Evolutionary conservation across 2,329 filamentous ascomycete species (phyloP), one percentile per base, ranked within the genome.

Genomic region (Pseudogymnoascus sp.): DNA sequence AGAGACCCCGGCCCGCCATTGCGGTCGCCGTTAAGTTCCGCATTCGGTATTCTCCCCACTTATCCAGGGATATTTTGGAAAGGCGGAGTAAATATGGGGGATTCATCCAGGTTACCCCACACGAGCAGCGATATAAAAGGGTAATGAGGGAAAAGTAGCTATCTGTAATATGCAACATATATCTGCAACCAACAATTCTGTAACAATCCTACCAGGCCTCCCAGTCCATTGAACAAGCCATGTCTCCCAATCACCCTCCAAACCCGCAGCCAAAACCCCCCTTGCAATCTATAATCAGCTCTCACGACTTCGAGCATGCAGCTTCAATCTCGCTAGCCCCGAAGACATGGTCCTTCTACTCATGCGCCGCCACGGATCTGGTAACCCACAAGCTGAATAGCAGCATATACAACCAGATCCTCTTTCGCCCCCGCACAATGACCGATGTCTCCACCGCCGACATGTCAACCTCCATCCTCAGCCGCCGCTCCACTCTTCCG

Each of bases 261-360:
- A 11, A 56, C 14, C 50, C n/a, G 16, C 50, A 12, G n/a, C n/a
- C 18, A 8, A 73, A 71, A 64, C 68, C 72, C 5, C 78, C 81
- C 2, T 74, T 86, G 11, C 73, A 79, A n/a, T 79, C 77, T 10
- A 70, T 86, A 23, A 82, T 87, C 69, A 85, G 78, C 67, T 76
- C 81, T 5, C 77, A 85, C 65, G 86, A 89, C 73, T 88, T 88
- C 69, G 80, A 84, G 61, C 64, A 75, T 10, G 83, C 81, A 0
- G 85, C 86, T 3, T 78, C 79, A 14, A 75, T 76, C 25, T 81
- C 79, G 5, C 77, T 86, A 59, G 78, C 79, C 7, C 78, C 80
- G 21, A 89, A 89, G 69, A 82, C 85, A n/a, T 88, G 84, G 84
- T 86, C 86, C 0, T 89, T 88, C 69, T 83, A 86, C 70, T 87